Conservation (phyloP, 225 moss, liverwort and hornwort species). For the Straminergon stramineum region DNA sequence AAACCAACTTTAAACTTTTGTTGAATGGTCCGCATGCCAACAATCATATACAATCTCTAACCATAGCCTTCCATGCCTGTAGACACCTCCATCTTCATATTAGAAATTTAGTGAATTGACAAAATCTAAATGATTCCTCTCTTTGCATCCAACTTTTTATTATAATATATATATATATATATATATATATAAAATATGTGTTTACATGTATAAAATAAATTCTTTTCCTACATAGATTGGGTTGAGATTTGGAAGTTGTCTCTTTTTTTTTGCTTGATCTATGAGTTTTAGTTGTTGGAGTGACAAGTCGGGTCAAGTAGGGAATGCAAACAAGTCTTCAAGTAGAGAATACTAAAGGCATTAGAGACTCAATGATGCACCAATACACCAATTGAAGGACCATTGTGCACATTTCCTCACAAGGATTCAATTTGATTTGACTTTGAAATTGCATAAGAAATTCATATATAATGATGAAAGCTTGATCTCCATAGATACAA, state of each 20-base stretch:
- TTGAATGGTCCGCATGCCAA: not conserved
- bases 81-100: not conserved
- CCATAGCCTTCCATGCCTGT: not conserved
- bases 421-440: not conserved
- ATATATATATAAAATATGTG: not conserved
- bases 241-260: fast-evolving
- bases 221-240: not conserved
- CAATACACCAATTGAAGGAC: not conserved
- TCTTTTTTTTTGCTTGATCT: not conserved
- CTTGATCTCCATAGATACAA: not conserved
- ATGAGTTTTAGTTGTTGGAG: not conserved
- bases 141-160: not conserved
- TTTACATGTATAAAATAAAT: not conserved
- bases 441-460: not conserved
- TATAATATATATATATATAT: not conserved
- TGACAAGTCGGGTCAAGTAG: not conserved
- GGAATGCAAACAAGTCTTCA: not conserved
- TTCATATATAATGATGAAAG: not conserved
- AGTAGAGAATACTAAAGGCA: not conserved
- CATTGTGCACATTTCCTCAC: not conserved
- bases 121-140: not conserved
- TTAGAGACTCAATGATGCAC: not conserved
- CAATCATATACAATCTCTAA: not conserved
- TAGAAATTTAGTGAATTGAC: not conserved
- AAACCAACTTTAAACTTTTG: not conserved